These are phyloP conservation scores for Physcomitrium patens DNA, from an alignment of 225 moss, liverwort and hornwort species.

Conservation along the genomic window DNA sequence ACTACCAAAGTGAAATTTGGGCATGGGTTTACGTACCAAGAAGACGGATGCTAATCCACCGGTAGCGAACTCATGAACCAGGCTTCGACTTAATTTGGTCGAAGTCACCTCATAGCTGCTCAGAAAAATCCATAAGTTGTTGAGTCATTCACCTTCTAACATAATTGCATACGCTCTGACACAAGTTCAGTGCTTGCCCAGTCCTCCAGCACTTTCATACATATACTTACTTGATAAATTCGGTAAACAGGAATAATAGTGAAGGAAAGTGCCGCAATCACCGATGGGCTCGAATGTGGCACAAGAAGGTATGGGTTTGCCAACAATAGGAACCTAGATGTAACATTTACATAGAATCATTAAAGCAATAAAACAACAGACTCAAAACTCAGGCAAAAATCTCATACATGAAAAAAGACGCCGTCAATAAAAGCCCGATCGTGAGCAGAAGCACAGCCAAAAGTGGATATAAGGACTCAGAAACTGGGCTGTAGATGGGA, in stretches of 20 bases:
- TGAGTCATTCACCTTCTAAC: not conserved
- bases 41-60: conserved; percentile 88
- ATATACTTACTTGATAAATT: not conserved
- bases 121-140: conserved; percentile 20
- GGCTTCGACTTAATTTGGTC: conserved; percentile 86
- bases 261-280: conserved; percentile 1
- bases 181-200: not conserved
- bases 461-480: conserved; percentile 77
- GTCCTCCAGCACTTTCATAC: not conserved
- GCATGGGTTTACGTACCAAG: conserved; percentile 51
- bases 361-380: not conserved
- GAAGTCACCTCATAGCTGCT: conserved; percentile 92
- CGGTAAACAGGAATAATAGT: not conserved
- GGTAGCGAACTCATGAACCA: conserved; percentile 75
- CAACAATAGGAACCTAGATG: not conserved
- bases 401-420: conserved; percentile 90
- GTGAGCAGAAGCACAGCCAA: conserved; percentile 85
- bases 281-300: not conserved
- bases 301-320: conserved; percentile 11
- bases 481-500: conserved; percentile 78
- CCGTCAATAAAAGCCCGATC: conserved; percentile 76
- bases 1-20: not conserved
- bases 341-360: conserved; percentile 3
- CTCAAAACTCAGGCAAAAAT: not conserved
- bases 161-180: conserved; percentile 9